phyloP scores from a whole-genome alignment of 306 rosid genomes.

The Trifolium dubium region DNA sequence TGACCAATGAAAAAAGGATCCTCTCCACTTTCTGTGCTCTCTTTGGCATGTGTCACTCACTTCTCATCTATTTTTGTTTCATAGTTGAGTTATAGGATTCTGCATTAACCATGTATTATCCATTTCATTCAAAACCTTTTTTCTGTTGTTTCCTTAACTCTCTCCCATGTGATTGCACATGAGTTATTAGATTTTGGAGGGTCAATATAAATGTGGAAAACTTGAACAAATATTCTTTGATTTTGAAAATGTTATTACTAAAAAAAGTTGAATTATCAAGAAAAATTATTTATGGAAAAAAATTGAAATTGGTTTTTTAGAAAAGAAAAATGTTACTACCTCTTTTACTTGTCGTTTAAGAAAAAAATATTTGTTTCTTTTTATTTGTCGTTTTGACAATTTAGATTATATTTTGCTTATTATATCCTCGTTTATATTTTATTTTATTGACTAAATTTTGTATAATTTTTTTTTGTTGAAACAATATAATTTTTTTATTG shows the following conservation, averaged over 20 bases:
- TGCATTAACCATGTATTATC: conserved; percentile 42
- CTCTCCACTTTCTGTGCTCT: conserved; percentile 61
- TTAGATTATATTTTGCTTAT: too few relatives aligned
- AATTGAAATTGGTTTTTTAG: too few relatives aligned
- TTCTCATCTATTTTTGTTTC: conserved; percentile 49
- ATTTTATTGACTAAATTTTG: too few relatives aligned
- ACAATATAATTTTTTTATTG: too few relatives aligned
- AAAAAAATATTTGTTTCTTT: too few relatives aligned
- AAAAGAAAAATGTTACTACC: too few relatives aligned
- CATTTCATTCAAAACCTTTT: conserved; percentile 43
- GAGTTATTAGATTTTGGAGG: conserved; percentile 42
- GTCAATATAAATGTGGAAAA: conserved; percentile 28
- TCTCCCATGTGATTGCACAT: conserved; percentile 56
- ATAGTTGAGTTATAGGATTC: conserved; percentile 43
- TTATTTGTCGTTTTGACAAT: too few relatives aligned
- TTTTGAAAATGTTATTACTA: background rate
- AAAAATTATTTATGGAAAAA: too few relatives aligned
- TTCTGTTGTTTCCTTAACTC: conserved; percentile 46
- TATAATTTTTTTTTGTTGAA: too few relatives aligned
- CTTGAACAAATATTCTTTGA: background rate
- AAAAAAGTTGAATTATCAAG: background rate
- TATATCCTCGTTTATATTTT: too few relatives aligned
- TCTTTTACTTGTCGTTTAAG: too few relatives aligned
- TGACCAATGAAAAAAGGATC: conserved; percentile 53
- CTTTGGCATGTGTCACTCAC: conserved; percentile 50